Evolutionary conservation across 495 filamentous ascomycete genomes (phyloP).

Genomic region (Baudoinia panamericana): DNA sequence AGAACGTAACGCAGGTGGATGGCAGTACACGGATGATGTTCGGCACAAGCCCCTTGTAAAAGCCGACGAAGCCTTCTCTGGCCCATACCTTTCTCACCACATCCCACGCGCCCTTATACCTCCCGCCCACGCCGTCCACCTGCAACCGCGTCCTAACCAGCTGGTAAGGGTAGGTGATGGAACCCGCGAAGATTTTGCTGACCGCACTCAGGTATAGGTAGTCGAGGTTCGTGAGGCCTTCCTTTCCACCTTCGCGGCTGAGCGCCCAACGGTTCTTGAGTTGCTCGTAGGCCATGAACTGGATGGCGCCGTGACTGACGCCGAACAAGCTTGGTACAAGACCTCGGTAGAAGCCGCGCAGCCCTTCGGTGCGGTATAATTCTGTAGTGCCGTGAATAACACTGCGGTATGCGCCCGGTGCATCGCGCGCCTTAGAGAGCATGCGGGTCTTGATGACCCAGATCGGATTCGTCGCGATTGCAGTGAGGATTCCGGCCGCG

Average conservation of each 20-base stretch:
- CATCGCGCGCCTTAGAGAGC: constrained; percentile 62
- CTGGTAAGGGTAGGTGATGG: constrained; percentile 85
- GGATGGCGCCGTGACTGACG: constrained; percentile 87
- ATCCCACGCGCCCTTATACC: constrained; percentile 58
- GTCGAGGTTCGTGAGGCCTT: constrained; percentile 54
- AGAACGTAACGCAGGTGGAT: constrained; percentile 92
- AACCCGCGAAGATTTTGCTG: constrained; percentile 79
- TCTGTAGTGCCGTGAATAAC: constrained; percentile 53
- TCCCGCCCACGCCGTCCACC: constrained; percentile 61
- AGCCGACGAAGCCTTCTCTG: constrained; percentile 67
- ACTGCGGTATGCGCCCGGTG: constrained; percentile 69
- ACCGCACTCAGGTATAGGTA: constrained; percentile 62
- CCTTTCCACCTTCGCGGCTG: constrained; percentile 25
- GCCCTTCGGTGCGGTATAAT: constrained; percentile 55
- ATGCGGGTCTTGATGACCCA: constrained; percentile 99
- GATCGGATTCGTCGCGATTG: constrained; percentile 81
- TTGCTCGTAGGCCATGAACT: constrained; percentile 91
- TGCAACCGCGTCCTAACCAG: constrained; percentile 79
- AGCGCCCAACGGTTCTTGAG: constrained; percentile 49
- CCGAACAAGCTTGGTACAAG: constrained; percentile 72
- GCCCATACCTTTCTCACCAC: constrained; percentile 60
- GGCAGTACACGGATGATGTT: constrained; percentile 82
- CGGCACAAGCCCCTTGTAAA: constrained; percentile 85
- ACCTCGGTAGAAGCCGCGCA: constrained; percentile 70
- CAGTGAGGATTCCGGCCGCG: constrained; percentile 55